A percentile compares a stretch with the other conserved stretches of the same genome.
These are phyloP conservation scores for Rubia yunnanensis DNA, from an alignment of 257 asterid genomes.

Conservation along the genomic window DNA sequence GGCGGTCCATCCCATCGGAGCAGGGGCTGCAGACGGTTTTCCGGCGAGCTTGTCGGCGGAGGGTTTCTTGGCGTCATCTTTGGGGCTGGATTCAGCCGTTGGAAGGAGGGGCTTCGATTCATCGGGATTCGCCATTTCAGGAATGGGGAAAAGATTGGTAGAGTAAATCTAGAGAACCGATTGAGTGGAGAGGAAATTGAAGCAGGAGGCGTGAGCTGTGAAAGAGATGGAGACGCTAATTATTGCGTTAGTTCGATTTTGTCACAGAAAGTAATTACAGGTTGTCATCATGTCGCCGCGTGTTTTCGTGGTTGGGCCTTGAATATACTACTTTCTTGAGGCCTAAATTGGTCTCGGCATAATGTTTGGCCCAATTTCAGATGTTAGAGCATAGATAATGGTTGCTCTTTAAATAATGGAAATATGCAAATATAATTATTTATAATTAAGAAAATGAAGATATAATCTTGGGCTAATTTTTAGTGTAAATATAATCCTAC, in stretches of 20 bases:
- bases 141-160: neutral
- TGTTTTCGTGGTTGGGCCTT: neutral
- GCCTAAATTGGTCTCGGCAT: neutral
- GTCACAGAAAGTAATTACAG: neutral
- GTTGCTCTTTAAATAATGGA: too few relatives aligned
- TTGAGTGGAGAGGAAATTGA: neutral
- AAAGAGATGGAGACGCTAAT: neutral
- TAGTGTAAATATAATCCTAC: too few relatives aligned
- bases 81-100: conserved; percentile 3
- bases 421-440: too few relatives aligned
- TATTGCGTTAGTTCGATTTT: neutral
- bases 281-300: neutral
- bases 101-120: conserved; percentile 66
- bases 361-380: neutral
- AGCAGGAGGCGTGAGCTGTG: neutral
- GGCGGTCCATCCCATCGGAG: conserved; percentile 62
- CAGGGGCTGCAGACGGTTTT: conserved; percentile 16
- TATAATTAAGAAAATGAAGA: too few relatives aligned
- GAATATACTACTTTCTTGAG: neutral
- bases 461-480: too few relatives aligned
- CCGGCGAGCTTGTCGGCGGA: conserved; percentile 16
- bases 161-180: neutral
- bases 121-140: conserved; percentile 42
- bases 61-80: conserved; percentile 15
- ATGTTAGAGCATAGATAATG: too few relatives aligned